Conservation (phyloP, 2,329 filamentous ascomycete genomes). For the Exophiala mesophila region DNA sequence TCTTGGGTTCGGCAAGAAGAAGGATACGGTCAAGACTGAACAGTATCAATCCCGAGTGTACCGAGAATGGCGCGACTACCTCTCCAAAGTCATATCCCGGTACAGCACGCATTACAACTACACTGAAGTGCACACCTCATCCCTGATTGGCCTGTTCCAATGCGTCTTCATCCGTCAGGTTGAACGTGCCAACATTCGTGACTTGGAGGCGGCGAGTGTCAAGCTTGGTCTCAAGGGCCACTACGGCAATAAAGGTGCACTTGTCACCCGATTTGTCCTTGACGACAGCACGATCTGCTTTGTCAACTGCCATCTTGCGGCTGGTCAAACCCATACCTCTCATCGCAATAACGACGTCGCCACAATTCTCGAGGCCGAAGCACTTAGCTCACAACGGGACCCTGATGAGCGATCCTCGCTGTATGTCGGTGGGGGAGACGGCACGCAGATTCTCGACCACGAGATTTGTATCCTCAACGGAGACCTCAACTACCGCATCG, state of each 20-base stretch:
- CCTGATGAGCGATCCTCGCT: slow-evolving; percentile 65
- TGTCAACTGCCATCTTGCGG: slow-evolving; percentile 94
- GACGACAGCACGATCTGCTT: slow-evolving; percentile 95
- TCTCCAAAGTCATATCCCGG: slow-evolving; percentile 76
- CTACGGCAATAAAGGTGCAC: slow-evolving; percentile 93
- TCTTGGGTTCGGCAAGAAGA: slow-evolving; percentile 72
- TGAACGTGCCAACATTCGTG: slow-evolving; percentile 68
- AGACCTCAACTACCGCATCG: slow-evolving; percentile 96
- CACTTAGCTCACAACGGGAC: slow-evolving; percentile 69
- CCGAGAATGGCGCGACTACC: slow-evolving; percentile 89
- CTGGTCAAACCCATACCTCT: slow-evolving; percentile 84
- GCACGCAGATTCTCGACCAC: slow-evolving; percentile 90
- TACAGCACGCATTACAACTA: slow-evolving; percentile 73
- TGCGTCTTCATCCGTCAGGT: slow-evolving; percentile 89
- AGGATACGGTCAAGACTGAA: slow-evolving; percentile 66
- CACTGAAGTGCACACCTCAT: slow-evolving; percentile 78
- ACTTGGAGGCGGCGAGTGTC: slow-evolving; percentile 74
- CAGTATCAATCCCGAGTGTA: slow-evolving; percentile 98
- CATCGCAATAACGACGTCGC: slow-evolving; percentile 90
- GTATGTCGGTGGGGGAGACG: slow-evolving; percentile 88
- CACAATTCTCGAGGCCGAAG: slow-evolving; percentile 73
- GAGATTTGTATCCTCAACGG: slow-evolving; percentile 97
- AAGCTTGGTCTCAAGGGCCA: slow-evolving; percentile 94
- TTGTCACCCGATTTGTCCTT: slow-evolving; percentile 84
- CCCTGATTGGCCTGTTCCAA: slow-evolving; percentile 89